Percentiles rank a stretch among this genome's conserved stretches.
These are phyloP conservation scores for Fusarium fujikuroi DNA, from an alignment of 2,329 filamentous ascomycete genomes.

Conservation along the genomic window DNA sequence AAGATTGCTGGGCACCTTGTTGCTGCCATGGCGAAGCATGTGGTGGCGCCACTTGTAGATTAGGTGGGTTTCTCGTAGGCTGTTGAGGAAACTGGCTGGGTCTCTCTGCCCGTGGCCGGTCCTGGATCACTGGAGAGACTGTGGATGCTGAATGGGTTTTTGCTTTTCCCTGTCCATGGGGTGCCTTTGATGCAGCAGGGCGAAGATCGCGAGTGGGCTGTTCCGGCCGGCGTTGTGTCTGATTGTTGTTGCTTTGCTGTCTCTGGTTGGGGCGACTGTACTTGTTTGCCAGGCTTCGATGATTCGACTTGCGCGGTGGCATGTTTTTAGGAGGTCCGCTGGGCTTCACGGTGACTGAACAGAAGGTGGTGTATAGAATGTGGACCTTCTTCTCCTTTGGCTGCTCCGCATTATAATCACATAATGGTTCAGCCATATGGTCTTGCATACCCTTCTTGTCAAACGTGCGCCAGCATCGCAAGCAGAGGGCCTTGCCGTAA, in stretches of 20 bases:
- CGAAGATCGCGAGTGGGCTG: background rate
- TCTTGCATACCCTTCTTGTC: constrained; percentile 26
- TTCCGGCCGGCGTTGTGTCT: background rate
- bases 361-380: constrained; percentile 33
- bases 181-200: background rate
- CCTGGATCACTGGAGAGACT: background rate
- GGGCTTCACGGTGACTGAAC: constrained; percentile 17
- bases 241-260: constrained; percentile 4
- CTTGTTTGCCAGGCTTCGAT: background rate
- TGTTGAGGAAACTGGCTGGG: background rate
- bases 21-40: background rate
- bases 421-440: constrained; percentile 29
- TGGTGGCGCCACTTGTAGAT: background rate
- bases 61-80: background rate
- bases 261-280: background rate
- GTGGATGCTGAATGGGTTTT: background rate
- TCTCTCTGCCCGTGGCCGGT: background rate
- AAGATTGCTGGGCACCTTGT: background rate
- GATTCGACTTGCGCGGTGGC: background rate
- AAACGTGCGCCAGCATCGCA: constrained; percentile 35
- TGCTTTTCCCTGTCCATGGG: background rate
- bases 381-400: constrained; percentile 32
- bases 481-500: constrained; percentile 26
- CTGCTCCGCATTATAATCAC: constrained; percentile 29
- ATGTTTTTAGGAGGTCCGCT: constrained; percentile 10